Conservation (phyloP, 225 moss, liverwort and hornwort species). For the Straminergon stramineum region DNA sequence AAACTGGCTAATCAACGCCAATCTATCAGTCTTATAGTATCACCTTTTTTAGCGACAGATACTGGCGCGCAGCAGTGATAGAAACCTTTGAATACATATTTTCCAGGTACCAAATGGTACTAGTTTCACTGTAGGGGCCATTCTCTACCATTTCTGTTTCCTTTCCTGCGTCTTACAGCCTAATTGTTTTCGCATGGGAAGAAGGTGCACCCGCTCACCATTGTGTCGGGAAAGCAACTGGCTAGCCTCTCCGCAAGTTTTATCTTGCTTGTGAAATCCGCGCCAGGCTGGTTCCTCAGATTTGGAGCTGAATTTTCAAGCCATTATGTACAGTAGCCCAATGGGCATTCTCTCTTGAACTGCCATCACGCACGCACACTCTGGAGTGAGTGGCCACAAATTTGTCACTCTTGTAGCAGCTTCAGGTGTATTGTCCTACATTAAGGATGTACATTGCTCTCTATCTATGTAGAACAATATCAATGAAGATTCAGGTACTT, state of each 20-base stretch:
- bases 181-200: constrained; percentile 22
- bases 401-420: constrained; percentile 3
- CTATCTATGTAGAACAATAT: constrained; percentile 25
- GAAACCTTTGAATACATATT: constrained; percentile 1
- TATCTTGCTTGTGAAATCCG: constrained; percentile 20
- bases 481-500: constrained; percentile 10
- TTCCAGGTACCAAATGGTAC: constrained; percentile 39
- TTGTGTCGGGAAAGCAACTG: constrained; percentile 38
- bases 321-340: constrained; percentile 37
- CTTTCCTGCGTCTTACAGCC: constrained; percentile 6
- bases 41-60: constrained; percentile 27
- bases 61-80: background rate
- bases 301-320: constrained; percentile 27
- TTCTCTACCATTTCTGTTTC: constrained; percentile 11
- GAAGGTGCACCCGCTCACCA: constrained; percentile 37
- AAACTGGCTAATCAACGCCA: constrained; percentile 23
- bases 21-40: constrained; percentile 18
- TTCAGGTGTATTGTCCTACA: constrained; percentile 15
- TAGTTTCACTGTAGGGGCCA: constrained; percentile 1
- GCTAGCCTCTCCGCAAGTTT: constrained; percentile 22
- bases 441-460: constrained; percentile 22
- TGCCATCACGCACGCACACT: background rate
- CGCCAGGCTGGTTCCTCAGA: constrained; percentile 19
- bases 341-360: constrained; percentile 7
- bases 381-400: constrained; percentile 9